These are phyloP conservation scores for Linderniella brevidens DNA, from an alignment of 257 asterid genomes.

Conservation along the genomic window DNA sequence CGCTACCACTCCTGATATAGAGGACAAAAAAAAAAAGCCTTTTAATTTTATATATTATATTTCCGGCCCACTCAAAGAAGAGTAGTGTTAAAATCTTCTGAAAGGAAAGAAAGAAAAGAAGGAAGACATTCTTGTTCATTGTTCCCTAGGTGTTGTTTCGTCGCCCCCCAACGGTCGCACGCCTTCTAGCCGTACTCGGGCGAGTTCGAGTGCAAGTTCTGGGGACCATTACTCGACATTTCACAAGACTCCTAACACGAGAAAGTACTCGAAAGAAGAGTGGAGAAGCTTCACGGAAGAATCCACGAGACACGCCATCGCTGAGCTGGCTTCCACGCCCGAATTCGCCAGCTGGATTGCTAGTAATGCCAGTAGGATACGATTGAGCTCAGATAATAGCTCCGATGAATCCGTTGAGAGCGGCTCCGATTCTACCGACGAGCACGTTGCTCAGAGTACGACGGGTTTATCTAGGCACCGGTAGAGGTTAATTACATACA, in stretches of 20 bases:
- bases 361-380: slow-evolving; percentile 59
- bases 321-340: slow-evolving; percentile 68
- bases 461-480: slow-evolving; percentile 27
- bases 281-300: slow-evolving; percentile 56
- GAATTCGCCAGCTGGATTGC: slow-evolving; percentile 76
- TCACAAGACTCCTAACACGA: slow-evolving; percentile 58
- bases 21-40: too few species aligned
- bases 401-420: slow-evolving; percentile 55
- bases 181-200: too few species aligned
- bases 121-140: too few species aligned
- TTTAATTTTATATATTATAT: too few species aligned
- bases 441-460: slow-evolving; percentile 36
- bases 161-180: too few species aligned
- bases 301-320: slow-evolving; percentile 63
- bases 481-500: too few species aligned
- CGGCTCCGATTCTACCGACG: slow-evolving; percentile 50
- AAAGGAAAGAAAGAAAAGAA: too few species aligned
- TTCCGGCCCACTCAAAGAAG: too few species aligned
- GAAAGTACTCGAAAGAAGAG: slow-evolving; percentile 48
- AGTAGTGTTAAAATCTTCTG: too few species aligned
- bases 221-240: slow-evolving; percentile 54
- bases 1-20: too few species aligned
- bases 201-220: slow-evolving; percentile 12
- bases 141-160: too few species aligned
- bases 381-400: slow-evolving; percentile 30